Evolutionary conservation across 129 eudicot genomes (phyloP).

Genomic region (Flaveria ramosissima): DNA sequence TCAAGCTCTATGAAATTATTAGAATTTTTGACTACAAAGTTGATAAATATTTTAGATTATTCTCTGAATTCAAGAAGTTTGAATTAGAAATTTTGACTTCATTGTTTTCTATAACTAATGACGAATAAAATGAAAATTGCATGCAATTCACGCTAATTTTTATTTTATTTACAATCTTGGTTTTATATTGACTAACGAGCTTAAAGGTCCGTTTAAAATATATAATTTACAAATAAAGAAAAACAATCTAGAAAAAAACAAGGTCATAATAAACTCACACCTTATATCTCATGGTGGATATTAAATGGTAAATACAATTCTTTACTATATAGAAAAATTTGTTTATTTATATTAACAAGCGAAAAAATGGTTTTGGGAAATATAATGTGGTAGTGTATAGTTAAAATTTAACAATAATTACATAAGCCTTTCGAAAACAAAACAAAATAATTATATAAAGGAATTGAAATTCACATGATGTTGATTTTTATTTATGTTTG

Average conservation of each 20-base stretch:
- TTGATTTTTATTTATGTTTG: background rate
- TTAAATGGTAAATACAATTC: background rate
- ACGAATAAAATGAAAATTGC: background rate
- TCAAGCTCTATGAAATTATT: too few relatives aligned
- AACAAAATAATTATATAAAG: too few relatives aligned
- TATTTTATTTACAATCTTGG: constrained; percentile 1
- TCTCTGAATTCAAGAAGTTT: background rate
- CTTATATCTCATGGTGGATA: constrained; percentile 7
- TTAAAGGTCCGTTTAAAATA: background rate
- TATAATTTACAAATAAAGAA: background rate
- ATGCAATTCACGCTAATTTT: constrained; percentile 8
- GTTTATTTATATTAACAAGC: background rate
- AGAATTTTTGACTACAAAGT: background rate
- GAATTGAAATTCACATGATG: background rate
- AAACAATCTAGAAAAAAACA: background rate
- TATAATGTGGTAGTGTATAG: background rate
- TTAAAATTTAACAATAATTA: background rate
- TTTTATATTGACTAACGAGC: constrained; percentile 1
- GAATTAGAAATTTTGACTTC: background rate
- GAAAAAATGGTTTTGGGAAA: background rate
- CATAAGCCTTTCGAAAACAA: background rate
- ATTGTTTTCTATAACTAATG: background rate
- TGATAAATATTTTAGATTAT: background rate
- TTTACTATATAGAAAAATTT: background rate
- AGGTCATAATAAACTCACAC: background rate